A percentile compares a stretch with the other conserved stretches of the same genome.
Evolutionary conservation across 2,329 filamentous ascomycete species (phyloP).

Genomic region (Claviceps fusiformis): DNA sequence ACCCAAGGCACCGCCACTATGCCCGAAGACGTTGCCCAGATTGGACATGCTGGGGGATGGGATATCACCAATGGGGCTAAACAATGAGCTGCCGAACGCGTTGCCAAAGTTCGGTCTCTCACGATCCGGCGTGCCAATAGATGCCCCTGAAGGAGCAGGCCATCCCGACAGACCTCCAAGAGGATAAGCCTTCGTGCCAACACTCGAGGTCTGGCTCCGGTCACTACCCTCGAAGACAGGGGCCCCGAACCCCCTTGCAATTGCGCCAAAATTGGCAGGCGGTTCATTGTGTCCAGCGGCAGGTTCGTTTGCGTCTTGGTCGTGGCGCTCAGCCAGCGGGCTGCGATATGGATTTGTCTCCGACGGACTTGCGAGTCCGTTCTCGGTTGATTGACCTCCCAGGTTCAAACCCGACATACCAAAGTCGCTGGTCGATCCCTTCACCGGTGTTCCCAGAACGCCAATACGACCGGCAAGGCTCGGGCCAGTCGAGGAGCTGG

Average conservation of each 20-base stretch:
- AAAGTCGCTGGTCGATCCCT: slow-evolving; percentile 43
- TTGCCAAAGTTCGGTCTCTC: slow-evolving; percentile 41
- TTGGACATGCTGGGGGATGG: slow-evolving; percentile 61
- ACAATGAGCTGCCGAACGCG: slow-evolving; percentile 67
- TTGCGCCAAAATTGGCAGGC: slow-evolving; percentile 37
- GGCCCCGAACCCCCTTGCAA: slow-evolving; percentile 36
- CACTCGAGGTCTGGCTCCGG: slow-evolving; percentile 85
- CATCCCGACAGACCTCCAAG: slow-evolving; percentile 51
- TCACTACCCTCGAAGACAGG: slow-evolving; percentile 60
- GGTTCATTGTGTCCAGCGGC: slow-evolving; percentile 27
- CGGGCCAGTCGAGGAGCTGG: slow-evolving; percentile 28
- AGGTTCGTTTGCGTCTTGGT: slow-evolving; percentile 47
- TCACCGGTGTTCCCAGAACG: slow-evolving; percentile 39
- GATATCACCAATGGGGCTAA: slow-evolving; percentile 63
- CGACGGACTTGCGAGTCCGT: slow-evolving; percentile 76
- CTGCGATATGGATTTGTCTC: slow-evolving; percentile 96
- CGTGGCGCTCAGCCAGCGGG: slow-evolving; percentile 62
- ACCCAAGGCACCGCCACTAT: slow-evolving; percentile 39
- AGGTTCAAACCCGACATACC: slow-evolving; percentile 48
- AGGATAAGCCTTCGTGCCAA: slow-evolving; percentile 62
- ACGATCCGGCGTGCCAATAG: slow-evolving; percentile 54
- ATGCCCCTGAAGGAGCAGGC: slow-evolving; percentile 39
- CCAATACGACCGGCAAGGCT: slow-evolving; percentile 22
- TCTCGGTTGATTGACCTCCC: slow-evolving; percentile 41
- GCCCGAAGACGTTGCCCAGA: slow-evolving; percentile 56